Conservation (phyloP, 176 grass and related monocot species). For the Triticum timopheevii region DNA sequence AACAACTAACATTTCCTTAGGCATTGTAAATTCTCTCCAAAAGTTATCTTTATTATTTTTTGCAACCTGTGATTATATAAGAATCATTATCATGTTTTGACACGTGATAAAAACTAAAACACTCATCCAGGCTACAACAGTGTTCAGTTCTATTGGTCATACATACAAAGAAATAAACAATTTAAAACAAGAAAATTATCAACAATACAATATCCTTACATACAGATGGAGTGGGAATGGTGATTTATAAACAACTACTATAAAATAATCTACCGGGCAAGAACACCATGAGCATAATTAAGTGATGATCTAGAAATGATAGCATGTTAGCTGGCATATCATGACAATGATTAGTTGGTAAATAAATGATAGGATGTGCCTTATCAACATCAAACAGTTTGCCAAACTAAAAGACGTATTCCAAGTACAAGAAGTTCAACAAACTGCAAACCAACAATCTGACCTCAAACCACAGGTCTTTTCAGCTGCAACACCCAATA, state of each 20-base stretch:
- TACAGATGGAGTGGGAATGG: background rate
- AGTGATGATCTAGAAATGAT: background rate
- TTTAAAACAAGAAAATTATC: background rate
- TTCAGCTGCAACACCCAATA: background rate
- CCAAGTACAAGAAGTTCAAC: background rate
- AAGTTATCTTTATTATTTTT: background rate
- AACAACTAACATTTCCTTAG: background rate
- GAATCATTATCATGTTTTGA: background rate
- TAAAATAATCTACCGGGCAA: background rate
- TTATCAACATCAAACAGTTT: background rate
- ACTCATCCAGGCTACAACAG: background rate
- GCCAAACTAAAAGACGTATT: background rate
- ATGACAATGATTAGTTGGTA: background rate
- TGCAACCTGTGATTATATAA: constrained; percentile 1
- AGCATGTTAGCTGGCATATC: background rate
- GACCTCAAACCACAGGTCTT: background rate
- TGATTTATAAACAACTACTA: background rate
- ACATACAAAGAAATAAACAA: background rate
- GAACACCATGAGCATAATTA: background rate
- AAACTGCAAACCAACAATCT: background rate
- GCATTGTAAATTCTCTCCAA: background rate
- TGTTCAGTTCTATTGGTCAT: background rate
- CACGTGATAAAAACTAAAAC: background rate
- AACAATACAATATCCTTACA: background rate
- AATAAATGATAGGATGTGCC: background rate